These are phyloP conservation scores for Sphagnum tenellum DNA, from an alignment of 225 moss, liverwort and hornwort genomes.

Conservation along the genomic window DNA sequence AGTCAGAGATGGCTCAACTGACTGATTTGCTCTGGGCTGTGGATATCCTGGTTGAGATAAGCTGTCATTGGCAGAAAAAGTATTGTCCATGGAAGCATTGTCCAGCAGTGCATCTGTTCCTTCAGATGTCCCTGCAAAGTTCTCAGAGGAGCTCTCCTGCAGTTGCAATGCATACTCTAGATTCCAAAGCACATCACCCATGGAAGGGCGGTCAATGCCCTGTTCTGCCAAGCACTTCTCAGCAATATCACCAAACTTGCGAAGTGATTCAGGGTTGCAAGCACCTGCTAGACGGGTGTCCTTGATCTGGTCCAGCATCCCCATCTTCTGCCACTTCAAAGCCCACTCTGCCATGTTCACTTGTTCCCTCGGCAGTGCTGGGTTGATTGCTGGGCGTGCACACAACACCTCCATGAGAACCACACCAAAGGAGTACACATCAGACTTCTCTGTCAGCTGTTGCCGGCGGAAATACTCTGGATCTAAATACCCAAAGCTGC, in stretches of 20 bases:
- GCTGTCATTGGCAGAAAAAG: conserved; percentile 14
- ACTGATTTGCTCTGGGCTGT: conserved; percentile 39
- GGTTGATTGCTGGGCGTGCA: conserved; percentile 90
- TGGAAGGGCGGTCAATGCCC: conserved; percentile 85
- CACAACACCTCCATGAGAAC: conserved; percentile 98
- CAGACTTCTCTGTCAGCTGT: conserved; percentile 89
- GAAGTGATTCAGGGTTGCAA: conserved; percentile 63
- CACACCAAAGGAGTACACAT: conserved; percentile 95
- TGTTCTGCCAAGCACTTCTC: conserved; percentile 99
- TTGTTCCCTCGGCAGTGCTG: conserved; percentile 84
- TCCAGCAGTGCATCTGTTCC: conserved; percentile 22
- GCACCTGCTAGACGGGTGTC: conserved; percentile 63
- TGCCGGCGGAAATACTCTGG: conserved; percentile 97
- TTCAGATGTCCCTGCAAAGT: conserved; percentile 22
- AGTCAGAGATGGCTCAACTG: conserved; percentile 39
- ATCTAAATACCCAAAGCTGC: conserved; percentile 89
- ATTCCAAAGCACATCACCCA: conserved; percentile 97
- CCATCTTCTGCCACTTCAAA: conserved; percentile 96
- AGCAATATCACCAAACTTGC: conserved; percentile 80
- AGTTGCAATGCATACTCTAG: conserved; percentile 93
- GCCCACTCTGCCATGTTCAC: conserved; percentile 99
- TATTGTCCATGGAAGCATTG: conserved; percentile 23
- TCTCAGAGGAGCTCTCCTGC: conserved; percentile 49
- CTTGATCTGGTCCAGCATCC: conserved; percentile 85
- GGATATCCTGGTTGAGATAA: conserved; percentile 30